These are phyloP conservation scores for Candida germanica DNA, from an alignment of 805 yeast species.

Conservation along the genomic window DNA sequence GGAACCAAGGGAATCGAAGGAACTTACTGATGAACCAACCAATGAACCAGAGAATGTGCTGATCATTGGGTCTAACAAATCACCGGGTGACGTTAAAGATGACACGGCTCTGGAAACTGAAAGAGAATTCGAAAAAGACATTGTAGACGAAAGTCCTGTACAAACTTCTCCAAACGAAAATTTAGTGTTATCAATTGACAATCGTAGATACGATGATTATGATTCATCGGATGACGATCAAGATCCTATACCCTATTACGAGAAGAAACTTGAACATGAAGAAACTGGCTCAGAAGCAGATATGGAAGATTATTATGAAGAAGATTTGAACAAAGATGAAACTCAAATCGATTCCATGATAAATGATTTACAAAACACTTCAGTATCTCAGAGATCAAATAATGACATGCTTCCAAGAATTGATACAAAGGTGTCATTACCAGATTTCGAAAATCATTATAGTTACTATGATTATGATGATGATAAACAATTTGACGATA, in stretches of 20 bases:
- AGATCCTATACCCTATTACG: constrained; percentile 16
- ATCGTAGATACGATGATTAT: constrained; percentile 12
- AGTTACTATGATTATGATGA: constrained; percentile 11
- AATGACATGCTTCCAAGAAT: constrained; percentile 18
- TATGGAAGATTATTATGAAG: background rate
- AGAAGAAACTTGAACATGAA: constrained; percentile 6
- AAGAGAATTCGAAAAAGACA: background rate
- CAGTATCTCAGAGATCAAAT: constrained; percentile 6
- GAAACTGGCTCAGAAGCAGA: constrained; percentile 1
- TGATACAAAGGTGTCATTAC: constrained; percentile 23
- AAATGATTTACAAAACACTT: constrained; percentile 29
- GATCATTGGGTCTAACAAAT: background rate
- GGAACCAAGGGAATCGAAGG: constrained; percentile 6
- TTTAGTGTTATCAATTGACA: constrained; percentile 24
- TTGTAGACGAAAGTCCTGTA: background rate
- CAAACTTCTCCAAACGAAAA: background rate
- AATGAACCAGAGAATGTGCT: background rate
- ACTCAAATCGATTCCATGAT: constrained; percentile 38
- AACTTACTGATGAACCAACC: background rate
- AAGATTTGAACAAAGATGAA: constrained; percentile 1
- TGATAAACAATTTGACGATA: constrained; percentile 10
- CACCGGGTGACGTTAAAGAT: background rate
- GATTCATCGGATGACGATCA: constrained; percentile 9
- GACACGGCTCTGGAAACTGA: background rate
- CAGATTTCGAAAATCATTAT: constrained; percentile 25